phyloP scores from a whole-genome alignment of 83 land plant species.

The Picea abies region DNA sequence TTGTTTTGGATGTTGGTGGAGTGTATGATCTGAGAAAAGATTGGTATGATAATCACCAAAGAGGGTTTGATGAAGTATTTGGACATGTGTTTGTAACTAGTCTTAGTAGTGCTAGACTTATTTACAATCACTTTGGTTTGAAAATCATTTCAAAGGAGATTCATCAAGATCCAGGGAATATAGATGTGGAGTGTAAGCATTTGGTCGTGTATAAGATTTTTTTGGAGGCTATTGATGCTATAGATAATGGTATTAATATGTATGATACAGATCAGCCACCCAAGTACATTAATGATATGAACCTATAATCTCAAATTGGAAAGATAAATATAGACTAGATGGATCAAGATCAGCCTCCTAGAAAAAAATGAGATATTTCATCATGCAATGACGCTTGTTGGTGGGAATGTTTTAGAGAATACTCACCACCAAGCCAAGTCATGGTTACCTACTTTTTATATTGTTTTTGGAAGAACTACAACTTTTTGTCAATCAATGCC shows the following conservation, averaged over 20 bases:
- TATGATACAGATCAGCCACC: slow-evolving; percentile 87
- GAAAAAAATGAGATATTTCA: slow-evolving; percentile 81
- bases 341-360: slow-evolving; percentile 80
- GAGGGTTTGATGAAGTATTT: no score
- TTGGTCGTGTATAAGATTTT: slow-evolving; percentile 90
- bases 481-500: no score
- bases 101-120: no score
- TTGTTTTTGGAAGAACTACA: slow-evolving; percentile 30
- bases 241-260: slow-evolving; percentile 92
- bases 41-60: no score
- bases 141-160: slow-evolving; percentile 96
- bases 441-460: slow-evolving; percentile 90
- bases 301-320: slow-evolving; percentile 81
- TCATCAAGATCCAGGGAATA: slow-evolving; percentile 57
- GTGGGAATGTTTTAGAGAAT: slow-evolving; percentile 87
- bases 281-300: slow-evolving; percentile 78
- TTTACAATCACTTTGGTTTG: slow-evolving; percentile 45
- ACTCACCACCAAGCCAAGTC: slow-evolving; percentile 68
- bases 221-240: slow-evolving; percentile 94
- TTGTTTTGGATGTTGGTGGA: no score
- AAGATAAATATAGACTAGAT: slow-evolving; percentile 89
- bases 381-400: slow-evolving; percentile 79
- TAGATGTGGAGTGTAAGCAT: slow-evolving; percentile 71
- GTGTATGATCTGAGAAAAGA: no score
- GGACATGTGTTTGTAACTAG: no score